Base-by-base conservation (phyloP, 2,329 filamentous ascomycete genomes). In the Anthostomella pinea region DNA sequence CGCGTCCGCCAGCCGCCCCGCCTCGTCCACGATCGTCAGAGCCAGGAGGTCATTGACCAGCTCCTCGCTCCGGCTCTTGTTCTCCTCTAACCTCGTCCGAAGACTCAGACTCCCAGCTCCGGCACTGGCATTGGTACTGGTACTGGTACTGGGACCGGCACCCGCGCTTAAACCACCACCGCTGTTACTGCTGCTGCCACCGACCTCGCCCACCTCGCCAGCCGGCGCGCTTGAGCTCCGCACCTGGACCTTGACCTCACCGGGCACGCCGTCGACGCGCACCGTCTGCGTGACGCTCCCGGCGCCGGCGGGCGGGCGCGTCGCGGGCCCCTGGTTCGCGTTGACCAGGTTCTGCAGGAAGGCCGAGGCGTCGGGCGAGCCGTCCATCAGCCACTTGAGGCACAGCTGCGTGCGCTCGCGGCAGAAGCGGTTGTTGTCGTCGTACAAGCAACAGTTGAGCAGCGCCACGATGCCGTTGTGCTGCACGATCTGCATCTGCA, bases 371-470 rank as follows among this genome's bases (percentile, higher is more conserved):
- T 82, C 82, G 20, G 82, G 76, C 42, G 82, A 87, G 9, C 83
- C 84, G 50, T 87, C 83, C 65, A 87, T 77, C 5, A 86, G 70
- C 75, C 81, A 94, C 58, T 91, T 90, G n/a, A 94, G 73, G 49
- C 86, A 90, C 58, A 95, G 82, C 32, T 90, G 87, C 3, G 88
- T 87, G 47, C 90, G 86, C 62, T 97, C 91, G 54, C 91, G 87
- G 46, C 95, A 90, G 58, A 91, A 96, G 1, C 89, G 88, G 56
- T 96, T 96, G 64, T 95, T 81, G 51, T 91, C 88, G 57, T 97
- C 91, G 58, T 93, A 93, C 20, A 82, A 78, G 53, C 89, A 96
- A 63, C 89, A 95, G 55, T 89, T 89, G 11, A 96, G 76, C 14
- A 97, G 75, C 0, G 87, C 83, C 49, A 95, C 86, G 27, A 97